A percentile compares a stretch with the other conserved stretches of the same genome.
phyloP scores from a whole-genome alignment of 2,329 filamentous ascomycete species.

The Alternaria dauci region DNA sequence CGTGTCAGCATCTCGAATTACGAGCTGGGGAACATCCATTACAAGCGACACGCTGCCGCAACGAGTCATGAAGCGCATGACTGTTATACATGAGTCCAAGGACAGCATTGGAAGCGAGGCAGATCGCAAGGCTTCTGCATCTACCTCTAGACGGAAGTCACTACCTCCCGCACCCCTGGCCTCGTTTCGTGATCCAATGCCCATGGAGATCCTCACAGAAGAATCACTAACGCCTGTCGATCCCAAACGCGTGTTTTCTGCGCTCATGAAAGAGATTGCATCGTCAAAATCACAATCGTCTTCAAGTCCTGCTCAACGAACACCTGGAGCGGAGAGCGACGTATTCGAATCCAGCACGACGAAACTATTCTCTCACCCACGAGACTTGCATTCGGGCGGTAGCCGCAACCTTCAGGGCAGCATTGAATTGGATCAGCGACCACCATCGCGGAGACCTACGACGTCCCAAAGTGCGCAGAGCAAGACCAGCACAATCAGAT shows the following conservation, averaged over 20 bases:
- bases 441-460: slow-evolving; percentile 18
- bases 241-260: slow-evolving; percentile 48
- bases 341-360: slow-evolving; percentile 37
- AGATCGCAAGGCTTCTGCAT: slow-evolving; percentile 20
- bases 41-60: slow-evolving; percentile 63
- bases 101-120: slow-evolving; percentile 45
- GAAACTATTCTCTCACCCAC: slow-evolving; percentile 19
- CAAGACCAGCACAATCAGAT: slow-evolving; percentile 40
- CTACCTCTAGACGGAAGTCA: slow-evolving; percentile 26
- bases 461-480: slow-evolving; percentile 26
- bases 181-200: slow-evolving; percentile 45
- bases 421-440: slow-evolving; percentile 20
- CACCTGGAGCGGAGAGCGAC: slow-evolving; percentile 34
- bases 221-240: slow-evolving; percentile 39
- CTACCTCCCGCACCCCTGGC: slow-evolving; percentile 30
- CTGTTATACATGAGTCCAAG: slow-evolving; percentile 67
- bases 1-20: slow-evolving; percentile 63
- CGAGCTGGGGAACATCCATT: slow-evolving; percentile 75
- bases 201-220: slow-evolving; percentile 38
- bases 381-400: slow-evolving; percentile 24
- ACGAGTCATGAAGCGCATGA: slow-evolving; percentile 66
- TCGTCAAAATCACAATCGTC: slow-evolving; percentile 21
- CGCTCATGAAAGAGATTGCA: slow-evolving; percentile 47
- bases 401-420: slow-evolving; percentile 17
- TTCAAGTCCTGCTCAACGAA: slow-evolving; percentile 6